A percentile compares a stretch with the other conserved stretches of the same genome.
phyloP scores from a whole-genome alignment of 2,329 filamentous ascomycete species.

The Venturia aucupariae region DNA sequence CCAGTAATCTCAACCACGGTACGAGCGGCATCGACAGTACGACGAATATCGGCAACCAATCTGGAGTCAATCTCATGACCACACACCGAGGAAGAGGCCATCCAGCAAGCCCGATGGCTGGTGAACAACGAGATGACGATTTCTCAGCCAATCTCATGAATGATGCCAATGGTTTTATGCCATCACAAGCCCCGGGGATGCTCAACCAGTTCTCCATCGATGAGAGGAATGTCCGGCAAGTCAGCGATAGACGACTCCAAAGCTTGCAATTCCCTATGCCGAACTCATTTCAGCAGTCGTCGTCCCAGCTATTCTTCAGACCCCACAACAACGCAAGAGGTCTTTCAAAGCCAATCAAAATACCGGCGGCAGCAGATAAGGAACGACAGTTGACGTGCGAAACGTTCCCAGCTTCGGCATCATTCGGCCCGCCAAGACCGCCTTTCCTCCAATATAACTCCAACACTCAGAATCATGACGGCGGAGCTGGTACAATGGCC shows the following conservation, averaged over 20 bases:
- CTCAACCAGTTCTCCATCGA: not conserved
- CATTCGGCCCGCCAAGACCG: not conserved
- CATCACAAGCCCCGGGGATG: not conserved
- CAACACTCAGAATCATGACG: not conserved
- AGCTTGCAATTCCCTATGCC: not conserved
- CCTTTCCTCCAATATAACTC: not conserved
- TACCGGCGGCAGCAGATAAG: not conserved
- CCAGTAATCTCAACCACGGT: not conserved
- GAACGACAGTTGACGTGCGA: not conserved
- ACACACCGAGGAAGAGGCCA: not conserved
- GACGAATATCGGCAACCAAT: not conserved
- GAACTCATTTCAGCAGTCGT: not conserved
- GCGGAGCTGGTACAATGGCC: not conserved
- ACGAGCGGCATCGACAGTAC: not conserved
- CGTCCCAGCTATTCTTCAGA: not conserved
- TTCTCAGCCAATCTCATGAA: not conserved
- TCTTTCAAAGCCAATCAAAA: not conserved
- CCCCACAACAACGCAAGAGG: not conserved
- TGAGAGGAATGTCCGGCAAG: not conserved
- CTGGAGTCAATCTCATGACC: not conserved
- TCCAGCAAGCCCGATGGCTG: not conserved
- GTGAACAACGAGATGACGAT: not conserved
- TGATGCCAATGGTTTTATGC: not conserved
- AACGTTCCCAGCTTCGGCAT: not conserved
- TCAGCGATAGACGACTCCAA: not conserved